Evolutionary conservation across 2,329 filamentous ascomycete species (phyloP).

Genomic region (Hypoxylon sp.): DNA sequence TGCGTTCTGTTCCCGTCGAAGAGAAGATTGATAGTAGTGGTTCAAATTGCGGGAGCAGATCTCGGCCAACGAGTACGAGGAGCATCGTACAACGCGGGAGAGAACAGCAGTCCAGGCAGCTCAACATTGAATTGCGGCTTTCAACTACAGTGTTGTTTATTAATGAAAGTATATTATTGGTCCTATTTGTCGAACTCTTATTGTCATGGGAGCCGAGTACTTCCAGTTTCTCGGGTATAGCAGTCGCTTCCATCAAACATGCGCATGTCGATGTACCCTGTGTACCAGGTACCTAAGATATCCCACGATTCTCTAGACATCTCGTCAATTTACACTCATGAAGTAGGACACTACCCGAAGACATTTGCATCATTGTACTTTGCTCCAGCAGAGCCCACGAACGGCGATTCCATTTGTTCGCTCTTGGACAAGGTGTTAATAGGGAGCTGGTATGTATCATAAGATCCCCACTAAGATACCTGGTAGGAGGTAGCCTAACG

Average conservation of each 20-base stretch:
- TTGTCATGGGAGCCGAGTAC: not conserved
- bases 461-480: no score
- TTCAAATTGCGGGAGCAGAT: not conserved
- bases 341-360: no score
- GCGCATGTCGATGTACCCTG: not conserved
- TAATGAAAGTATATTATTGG: not conserved
- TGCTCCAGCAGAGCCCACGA: no score
- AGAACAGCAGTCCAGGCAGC: not conserved
- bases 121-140: not conserved
- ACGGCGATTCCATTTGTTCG: not conserved
- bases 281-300: no score
- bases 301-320: no score
- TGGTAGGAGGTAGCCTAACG: no score
- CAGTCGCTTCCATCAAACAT: not conserved
- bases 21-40: not conserved
- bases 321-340: no score
- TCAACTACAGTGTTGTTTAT: not conserved
- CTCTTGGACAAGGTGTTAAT: not conserved
- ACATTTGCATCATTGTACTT: no score
- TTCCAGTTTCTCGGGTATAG: not conserved
- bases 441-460: not conserved
- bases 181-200: not conserved
- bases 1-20: not conserved
- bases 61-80: not conserved
- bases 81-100: not conserved